Conservation (phyloP, 2,329 filamentous ascomycete species). For the Aciculosporium take region DNA sequence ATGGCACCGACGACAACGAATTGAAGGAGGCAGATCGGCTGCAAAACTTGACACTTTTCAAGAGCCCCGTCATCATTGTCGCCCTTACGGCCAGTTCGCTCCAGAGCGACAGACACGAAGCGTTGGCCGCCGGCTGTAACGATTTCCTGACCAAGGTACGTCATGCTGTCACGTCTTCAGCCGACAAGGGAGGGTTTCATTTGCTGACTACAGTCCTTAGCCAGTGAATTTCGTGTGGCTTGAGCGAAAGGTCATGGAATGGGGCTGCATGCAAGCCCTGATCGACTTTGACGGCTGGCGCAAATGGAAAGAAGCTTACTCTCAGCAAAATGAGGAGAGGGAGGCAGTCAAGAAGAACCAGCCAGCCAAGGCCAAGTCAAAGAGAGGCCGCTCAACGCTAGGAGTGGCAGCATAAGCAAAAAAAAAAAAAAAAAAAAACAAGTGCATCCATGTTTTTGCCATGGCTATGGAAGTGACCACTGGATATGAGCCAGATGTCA, state of each 20-base stretch:
- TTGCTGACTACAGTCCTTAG: constrained; percentile 33
- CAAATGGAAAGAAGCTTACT: constrained; percentile 76
- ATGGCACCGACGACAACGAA: constrained; percentile 27
- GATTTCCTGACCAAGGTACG: constrained; percentile 98
- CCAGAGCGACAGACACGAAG: constrained; percentile 90
- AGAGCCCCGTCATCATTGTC: constrained; percentile 94
- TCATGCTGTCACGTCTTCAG: no score
- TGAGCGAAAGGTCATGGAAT: constrained; percentile 95
- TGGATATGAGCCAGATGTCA: constrained; percentile 1
- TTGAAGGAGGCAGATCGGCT: constrained; percentile 54
- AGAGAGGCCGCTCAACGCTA: constrained; percentile 29
- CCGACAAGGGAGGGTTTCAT: no score
- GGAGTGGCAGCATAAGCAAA: neutral
- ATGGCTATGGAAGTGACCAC: neutral
- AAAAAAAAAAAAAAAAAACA: neutral
- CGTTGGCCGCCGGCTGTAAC: constrained; percentile 88
- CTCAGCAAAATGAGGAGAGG: constrained; percentile 29
- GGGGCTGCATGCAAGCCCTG: constrained; percentile 98
- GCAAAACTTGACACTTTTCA: constrained; percentile 59
- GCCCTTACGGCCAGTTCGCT: constrained; percentile 87
- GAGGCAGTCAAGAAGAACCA: constrained; percentile 28
- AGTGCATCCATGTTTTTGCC: neutral
- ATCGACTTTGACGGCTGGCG: constrained; percentile 98
- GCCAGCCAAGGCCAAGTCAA: constrained; percentile 24
- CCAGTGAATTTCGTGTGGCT: constrained; percentile 97